Base-by-base conservation (phyloP, 1,139 yeast genomes). In the Hansenula lynferdii region DNA sequence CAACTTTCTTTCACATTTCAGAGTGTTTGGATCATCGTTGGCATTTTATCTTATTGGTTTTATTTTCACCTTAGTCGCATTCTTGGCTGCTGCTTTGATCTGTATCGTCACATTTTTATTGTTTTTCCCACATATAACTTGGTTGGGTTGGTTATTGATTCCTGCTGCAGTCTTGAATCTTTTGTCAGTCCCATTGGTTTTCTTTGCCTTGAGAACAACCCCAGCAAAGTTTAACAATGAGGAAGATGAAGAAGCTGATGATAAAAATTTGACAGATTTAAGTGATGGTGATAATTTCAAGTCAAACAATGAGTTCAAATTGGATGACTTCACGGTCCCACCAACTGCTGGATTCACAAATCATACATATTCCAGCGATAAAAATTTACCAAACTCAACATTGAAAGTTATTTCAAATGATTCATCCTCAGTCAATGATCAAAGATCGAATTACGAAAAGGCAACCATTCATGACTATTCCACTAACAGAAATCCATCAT, bases 101-200 rank as follows among this genome's bases (percentile, higher is more conserved):
- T 72, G 82, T 37, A 61, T 83, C 15, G 68, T 78, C 25, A 65
- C 67, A 3, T 67, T 81, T 30, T 51, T 84, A 41, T 64, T 76
- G 19, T 83, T 79, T 56, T 72, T 69, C 51, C 92, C 92, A 8
- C 66, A 78, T 47, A 69, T 80, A 23, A 61, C 69, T 10, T 83
- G 89, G 89, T 69, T 80, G 15, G 71, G 80, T 8, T 83, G 90
- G 89, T 57, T 80, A 24, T 64, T 80, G 49, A 69, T 83, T 32
- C 87, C 82, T 1, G 70, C 85, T 6, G 83, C 84, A 8, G 81
- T 70, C 1, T 64, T 79, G 35, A 68, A 70, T 41, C 63, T 83
- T 42, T 42, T 68, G 2, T 70, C 78, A 34, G 56, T 80, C 6
- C 70, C 70, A 19, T 43, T 64, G 28, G 51, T 59, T 15, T 64